phyloP scores from a whole-genome alignment of 2,329 filamentous ascomycete genomes.

The Colletotrichum cordylinicola region DNA sequence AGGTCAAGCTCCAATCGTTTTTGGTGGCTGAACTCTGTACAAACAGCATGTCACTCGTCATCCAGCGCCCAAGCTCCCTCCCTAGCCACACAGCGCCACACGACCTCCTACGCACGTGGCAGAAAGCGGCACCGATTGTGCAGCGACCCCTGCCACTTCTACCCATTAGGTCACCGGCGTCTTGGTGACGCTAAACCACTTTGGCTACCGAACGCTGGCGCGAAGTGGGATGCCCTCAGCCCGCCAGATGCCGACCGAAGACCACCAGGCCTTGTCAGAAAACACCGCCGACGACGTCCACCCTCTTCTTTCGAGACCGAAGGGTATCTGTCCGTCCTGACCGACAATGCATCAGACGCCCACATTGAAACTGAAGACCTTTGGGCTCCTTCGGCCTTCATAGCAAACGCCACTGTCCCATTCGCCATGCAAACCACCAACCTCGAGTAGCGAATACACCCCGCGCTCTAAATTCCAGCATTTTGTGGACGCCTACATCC shows the following conservation, averaged over 20 bases:
- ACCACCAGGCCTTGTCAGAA: not conserved
- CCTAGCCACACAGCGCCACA: not conserved
- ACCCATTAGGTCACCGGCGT: conserved; percentile 17
- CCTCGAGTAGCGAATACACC: not conserved
- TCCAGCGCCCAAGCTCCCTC: not conserved
- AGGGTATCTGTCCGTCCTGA: not conserved
- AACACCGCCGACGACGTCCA: not conserved
- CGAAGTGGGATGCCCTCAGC: conserved; percentile 9
- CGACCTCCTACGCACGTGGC: not conserved
- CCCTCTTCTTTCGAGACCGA: not conserved
- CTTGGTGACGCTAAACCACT: conserved; percentile 14
- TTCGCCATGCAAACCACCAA: not conserved
- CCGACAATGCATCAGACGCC: not conserved
- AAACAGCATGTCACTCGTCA: not conserved
- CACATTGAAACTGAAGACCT: not conserved
- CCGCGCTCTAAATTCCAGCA: not conserved
- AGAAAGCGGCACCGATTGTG: not conserved
- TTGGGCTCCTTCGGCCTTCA: conserved; percentile 7
- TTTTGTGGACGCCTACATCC: not conserved
- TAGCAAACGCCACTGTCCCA: not conserved
- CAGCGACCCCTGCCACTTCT: not conserved
- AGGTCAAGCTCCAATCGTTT: not conserved
- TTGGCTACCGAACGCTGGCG: conserved; percentile 17
- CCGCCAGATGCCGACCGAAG: not conserved
- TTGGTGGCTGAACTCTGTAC: not conserved